A percentile compares a stretch with the other conserved stretches of the same genome.
Conservation (phyloP, 192 early-diverging fungal genomes). For the Linnemannia hyalina region DNA sequence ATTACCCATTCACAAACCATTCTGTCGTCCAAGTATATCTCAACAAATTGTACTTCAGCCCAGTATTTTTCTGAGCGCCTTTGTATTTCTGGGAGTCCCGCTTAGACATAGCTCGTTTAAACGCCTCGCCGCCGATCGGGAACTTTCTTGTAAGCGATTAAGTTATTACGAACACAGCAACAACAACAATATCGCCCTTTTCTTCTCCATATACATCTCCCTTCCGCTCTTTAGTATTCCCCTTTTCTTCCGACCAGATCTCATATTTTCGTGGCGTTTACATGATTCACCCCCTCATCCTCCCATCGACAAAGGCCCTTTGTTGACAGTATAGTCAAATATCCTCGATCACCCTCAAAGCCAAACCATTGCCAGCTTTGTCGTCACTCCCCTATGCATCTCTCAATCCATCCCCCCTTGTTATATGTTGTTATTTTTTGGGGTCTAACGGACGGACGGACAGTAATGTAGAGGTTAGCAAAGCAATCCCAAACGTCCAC, state of each 20-base stretch:
- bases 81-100: neutral
- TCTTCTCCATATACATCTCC: neutral
- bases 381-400: too few relatives aligned
- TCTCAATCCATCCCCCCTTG: too few relatives aligned
- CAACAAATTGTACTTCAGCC: neutral
- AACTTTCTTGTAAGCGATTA: neutral
- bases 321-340: neutral
- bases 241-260: too few relatives aligned
- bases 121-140: neutral
- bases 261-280: neutral
- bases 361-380: too few relatives aligned
- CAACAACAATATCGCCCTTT: neutral
- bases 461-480: too few relatives aligned
- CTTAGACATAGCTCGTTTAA: neutral
- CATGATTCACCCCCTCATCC: neutral
- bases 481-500: too few relatives aligned
- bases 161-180: neutral
- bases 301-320: neutral
- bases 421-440: too few relatives aligned
- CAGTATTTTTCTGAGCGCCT: neutral
- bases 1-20: too few relatives aligned
- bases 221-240: neutral
- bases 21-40: neutral
- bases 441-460: too few relatives aligned
- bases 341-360: neutral